These are phyloP conservation scores for Chrysoporthe cubensis DNA, from an alignment of 2,329 filamentous ascomycete species.

Conservation along the genomic window DNA sequence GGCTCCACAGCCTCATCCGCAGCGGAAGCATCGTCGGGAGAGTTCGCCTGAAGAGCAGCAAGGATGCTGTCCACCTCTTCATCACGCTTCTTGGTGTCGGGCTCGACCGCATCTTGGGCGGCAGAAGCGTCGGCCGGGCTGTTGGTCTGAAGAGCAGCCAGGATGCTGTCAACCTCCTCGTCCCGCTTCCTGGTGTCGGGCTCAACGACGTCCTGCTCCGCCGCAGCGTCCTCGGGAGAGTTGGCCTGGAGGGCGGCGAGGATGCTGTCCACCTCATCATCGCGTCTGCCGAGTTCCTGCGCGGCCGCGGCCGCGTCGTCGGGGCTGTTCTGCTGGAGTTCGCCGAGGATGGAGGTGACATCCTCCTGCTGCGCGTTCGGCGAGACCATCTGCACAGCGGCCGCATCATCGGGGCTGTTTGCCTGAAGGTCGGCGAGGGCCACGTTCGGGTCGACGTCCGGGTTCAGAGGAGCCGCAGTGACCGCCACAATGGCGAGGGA, in stretches of 20 bases:
- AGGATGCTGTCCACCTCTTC: conserved; percentile 7
- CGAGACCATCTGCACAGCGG: conserved; percentile 21
- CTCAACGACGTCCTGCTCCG: conserved; percentile 7
- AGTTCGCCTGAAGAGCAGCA: conserved; percentile 10
- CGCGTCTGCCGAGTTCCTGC: conserved; percentile 13
- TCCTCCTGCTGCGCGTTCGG: conserved; percentile 16
- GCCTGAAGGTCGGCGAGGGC: conserved; percentile 14
- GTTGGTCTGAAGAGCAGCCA: conserved; percentile 14
- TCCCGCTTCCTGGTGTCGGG: conserved; percentile 14
- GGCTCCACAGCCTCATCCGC: conserved; percentile 9
- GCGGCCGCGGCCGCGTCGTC: conserved; percentile 12
- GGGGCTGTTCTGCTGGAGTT: conserved; percentile 20
- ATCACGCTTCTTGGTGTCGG: conserved; percentile 15
- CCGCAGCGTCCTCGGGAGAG: conserved; percentile 4
- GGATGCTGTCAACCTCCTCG: conserved; percentile 19
- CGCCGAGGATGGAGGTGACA: conserved; percentile 2
- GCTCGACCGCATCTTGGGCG: conserved; percentile 13
- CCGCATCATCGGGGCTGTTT: conserved; percentile 18
- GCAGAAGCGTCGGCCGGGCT: conserved; percentile 15
- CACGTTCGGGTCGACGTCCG: conserved; percentile 11
- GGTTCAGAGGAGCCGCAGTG: conserved; percentile 20
- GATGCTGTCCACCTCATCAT: conserved; percentile 10
- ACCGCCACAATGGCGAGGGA: conserved; percentile 18
- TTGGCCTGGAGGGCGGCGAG: conserved; percentile 16
- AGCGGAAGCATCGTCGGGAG: neutral